Conservation (phyloP, 2,329 filamentous ascomycete species). For the Xylaria digitata region DNA sequence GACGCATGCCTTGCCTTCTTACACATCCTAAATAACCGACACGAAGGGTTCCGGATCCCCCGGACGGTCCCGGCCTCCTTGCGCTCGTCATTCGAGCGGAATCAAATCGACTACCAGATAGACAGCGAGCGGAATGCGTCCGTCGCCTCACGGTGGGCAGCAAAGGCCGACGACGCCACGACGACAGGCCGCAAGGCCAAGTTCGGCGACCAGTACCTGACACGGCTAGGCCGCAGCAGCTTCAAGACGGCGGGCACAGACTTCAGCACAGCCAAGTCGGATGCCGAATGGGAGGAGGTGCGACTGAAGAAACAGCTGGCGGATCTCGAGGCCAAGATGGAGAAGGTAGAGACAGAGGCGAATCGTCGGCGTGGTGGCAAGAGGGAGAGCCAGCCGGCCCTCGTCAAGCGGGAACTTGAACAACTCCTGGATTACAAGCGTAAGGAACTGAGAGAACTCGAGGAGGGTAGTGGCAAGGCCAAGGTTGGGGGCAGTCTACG, state of each 20-base stretch:
- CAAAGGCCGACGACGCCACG: slow-evolving; percentile 81
- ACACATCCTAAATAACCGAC: slow-evolving; percentile 94
- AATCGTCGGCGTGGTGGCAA: slow-evolving; percentile 67
- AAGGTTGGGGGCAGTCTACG: slow-evolving; percentile 79
- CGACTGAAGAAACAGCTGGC: slow-evolving; percentile 90
- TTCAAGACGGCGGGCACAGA: slow-evolving; percentile 90
- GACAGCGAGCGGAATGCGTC: slow-evolving; percentile 75
- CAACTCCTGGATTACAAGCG: slow-evolving; percentile 96
- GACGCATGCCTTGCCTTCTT: slow-evolving; percentile 94
- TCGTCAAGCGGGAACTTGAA: slow-evolving; percentile 94
- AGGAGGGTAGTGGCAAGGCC: slow-evolving; percentile 75
- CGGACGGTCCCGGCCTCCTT: slow-evolving; percentile 92
- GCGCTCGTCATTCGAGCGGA: slow-evolving; percentile 90
- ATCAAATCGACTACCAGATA: slow-evolving; percentile 95
- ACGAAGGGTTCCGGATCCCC: slow-evolving; percentile 94
- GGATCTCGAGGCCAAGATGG: slow-evolving; percentile 89
- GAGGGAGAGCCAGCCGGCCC: slow-evolving; percentile 83
- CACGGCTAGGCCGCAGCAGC: slow-evolving; percentile 83
- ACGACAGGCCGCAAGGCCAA: slow-evolving; percentile 91
- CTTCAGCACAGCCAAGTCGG: slow-evolving; percentile 84
- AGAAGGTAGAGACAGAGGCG: slow-evolving; percentile 80
- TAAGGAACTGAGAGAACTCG: slow-evolving; percentile 78
- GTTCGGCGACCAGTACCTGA: slow-evolving; percentile 97
- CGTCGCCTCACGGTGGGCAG: slow-evolving; percentile 80
- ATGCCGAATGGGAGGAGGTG: slow-evolving; percentile 95